These are phyloP conservation scores for Exophiala xenobiotica DNA, from an alignment of 2,329 filamentous ascomycete species.

Conservation along the genomic window DNA sequence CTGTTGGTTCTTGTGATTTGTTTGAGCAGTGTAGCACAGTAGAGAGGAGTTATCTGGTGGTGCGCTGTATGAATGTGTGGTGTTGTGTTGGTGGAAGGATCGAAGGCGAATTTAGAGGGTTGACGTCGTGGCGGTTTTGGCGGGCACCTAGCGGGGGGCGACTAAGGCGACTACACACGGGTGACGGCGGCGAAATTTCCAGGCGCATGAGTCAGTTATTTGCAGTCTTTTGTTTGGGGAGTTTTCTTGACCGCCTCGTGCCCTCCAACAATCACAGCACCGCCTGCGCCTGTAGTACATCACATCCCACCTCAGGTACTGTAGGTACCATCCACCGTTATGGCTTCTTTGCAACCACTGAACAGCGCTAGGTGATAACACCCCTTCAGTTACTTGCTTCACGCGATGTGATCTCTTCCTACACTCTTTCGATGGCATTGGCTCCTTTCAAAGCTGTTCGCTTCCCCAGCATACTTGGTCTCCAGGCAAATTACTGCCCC, in stretches of 20 bases:
- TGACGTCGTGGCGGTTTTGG: conserved; percentile 14
- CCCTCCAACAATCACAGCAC: too few relatives aligned
- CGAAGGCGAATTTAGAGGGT: conserved; percentile 14
- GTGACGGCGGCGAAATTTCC: neutral
- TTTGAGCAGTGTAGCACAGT: neutral
- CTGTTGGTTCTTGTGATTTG: neutral
- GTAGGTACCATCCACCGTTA: too few relatives aligned
- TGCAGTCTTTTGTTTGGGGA: neutral
- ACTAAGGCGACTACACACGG: too few relatives aligned
- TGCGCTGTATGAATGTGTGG: conserved; percentile 9
- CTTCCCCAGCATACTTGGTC: conserved; percentile 9
- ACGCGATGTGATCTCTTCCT: neutral
- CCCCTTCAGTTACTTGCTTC: too few relatives aligned
- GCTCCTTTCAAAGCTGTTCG: conserved; percentile 8
- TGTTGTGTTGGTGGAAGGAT: conserved; percentile 4
- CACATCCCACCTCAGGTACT: too few relatives aligned
- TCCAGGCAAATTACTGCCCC: conserved; percentile 7
- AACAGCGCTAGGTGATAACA: too few relatives aligned
- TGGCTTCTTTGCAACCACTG: too few relatives aligned
- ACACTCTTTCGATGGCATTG: conserved; percentile 3
- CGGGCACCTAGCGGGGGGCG: too few relatives aligned
- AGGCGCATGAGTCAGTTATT: neutral
- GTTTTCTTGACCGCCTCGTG: too few relatives aligned
- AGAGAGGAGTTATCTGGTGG: neutral
- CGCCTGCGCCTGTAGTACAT: too few relatives aligned